These are phyloP conservation scores for Neurospora cerealis DNA, from an alignment of 495 filamentous ascomycete genomes.

Conservation along the genomic window DNA sequence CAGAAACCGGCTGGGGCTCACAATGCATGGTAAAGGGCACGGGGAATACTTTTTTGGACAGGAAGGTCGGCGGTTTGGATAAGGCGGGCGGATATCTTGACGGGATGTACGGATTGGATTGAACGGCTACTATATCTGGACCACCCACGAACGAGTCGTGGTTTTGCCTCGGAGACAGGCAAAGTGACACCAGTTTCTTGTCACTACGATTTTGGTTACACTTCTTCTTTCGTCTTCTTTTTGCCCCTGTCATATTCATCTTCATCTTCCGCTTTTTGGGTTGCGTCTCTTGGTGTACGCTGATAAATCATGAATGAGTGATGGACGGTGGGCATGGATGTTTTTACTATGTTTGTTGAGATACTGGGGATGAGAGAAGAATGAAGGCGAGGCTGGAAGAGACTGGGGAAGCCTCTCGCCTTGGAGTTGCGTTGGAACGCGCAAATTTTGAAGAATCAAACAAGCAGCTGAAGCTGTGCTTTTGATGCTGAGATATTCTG, in stretches of 20 bases:
- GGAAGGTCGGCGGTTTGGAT: background rate
- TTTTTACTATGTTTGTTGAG: background rate
- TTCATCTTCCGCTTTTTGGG: background rate
- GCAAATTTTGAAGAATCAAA: background rate
- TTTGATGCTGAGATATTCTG: background rate
- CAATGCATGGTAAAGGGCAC: background rate
- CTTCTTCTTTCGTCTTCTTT: background rate
- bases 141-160: background rate
- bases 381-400: background rate
- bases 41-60: background rate
- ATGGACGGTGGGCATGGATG: background rate
- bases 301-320: background rate
- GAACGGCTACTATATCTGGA: background rate
- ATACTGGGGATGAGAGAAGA: background rate
- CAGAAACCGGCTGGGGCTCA: background rate
- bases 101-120: background rate
- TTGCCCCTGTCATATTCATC: background rate
- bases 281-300: background rate
- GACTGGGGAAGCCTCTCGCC: background rate
- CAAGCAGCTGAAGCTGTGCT: background rate
- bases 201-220: background rate
- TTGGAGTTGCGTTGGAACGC: background rate
- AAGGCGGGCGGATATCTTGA: background rate
- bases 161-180: background rate
- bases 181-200: background rate